Evolutionary conservation across 2,329 filamentous ascomycete species (phyloP).

Genomic region (Pseudogymnoascus sp.): DNA sequence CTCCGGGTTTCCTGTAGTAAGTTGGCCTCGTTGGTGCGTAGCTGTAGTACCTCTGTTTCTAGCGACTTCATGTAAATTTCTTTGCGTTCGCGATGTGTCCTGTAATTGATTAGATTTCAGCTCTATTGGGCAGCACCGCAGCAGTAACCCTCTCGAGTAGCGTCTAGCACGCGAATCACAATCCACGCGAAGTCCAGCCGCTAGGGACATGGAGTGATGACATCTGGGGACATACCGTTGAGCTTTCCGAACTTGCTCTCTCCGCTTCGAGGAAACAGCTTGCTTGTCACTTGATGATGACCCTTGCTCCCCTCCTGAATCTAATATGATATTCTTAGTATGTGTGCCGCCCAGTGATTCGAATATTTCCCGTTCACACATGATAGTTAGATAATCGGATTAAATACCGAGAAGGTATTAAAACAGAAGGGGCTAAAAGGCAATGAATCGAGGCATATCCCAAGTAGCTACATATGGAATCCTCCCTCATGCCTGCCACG

Average conservation of each 20-base stretch:
- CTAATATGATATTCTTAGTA: not conserved
- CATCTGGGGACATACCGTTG: not conserved
- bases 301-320: not conserved
- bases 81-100: slow-evolving; percentile 29
- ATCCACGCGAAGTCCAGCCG: not conserved
- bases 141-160: not conserved
- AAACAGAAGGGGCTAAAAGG: not conserved
- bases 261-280: not conserved
- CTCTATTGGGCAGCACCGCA: not conserved
- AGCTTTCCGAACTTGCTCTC: slow-evolving; percentile 1
- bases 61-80: slow-evolving; percentile 27
- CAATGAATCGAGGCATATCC: not conserved
- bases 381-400: not conserved
- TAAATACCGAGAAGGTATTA: not conserved
- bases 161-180: not conserved
- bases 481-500: not conserved
- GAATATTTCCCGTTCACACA: not conserved
- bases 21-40: slow-evolving; percentile 20
- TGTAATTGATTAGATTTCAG: slow-evolving; percentile 8
- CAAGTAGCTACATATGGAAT: not conserved
- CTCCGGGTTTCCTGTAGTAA: slow-evolving; percentile 19
- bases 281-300: slow-evolving; percentile 5
- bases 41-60: slow-evolving; percentile 23
- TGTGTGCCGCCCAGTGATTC: not conserved
- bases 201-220: not conserved